Conservation (phyloP, 345 rosid genomes). For the Microthlaspi erraticum region DNA sequence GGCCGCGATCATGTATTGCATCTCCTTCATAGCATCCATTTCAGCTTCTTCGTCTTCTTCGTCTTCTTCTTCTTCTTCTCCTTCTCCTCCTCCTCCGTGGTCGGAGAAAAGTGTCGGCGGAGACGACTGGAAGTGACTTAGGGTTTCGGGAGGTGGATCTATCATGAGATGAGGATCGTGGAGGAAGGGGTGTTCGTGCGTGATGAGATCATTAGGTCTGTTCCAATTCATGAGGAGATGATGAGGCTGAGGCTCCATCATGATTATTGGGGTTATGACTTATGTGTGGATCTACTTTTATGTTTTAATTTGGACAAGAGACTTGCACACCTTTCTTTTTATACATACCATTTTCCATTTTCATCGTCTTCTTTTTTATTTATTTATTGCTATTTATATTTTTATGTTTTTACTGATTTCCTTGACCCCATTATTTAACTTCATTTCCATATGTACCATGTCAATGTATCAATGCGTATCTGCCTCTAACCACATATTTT, state of each 20-base stretch:
- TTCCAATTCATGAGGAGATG: slow-evolving; percentile 42
- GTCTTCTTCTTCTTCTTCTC: slow-evolving; percentile 36
- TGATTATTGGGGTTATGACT: slow-evolving; percentile 13
- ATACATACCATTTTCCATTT: slow-evolving; percentile 21
- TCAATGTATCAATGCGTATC: not conserved
- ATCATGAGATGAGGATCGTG: slow-evolving; percentile 44
- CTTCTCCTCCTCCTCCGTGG: slow-evolving; percentile 11
- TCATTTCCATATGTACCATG: not conserved
- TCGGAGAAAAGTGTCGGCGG: slow-evolving; percentile 30
- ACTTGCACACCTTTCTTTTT: slow-evolving; percentile 33
- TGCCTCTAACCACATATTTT: not conserved
- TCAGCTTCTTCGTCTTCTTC: slow-evolving; percentile 76
- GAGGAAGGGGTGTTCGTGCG: slow-evolving; percentile 46
- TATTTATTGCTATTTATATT: too few relatives aligned
- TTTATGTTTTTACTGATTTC: not conserved
- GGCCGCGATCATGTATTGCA: slow-evolving; percentile 86
- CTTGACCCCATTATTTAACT: not conserved
- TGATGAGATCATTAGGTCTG: slow-evolving; percentile 42
- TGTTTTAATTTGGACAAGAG: slow-evolving; percentile 4
- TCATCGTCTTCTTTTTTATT: too few relatives aligned
- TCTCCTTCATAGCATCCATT: slow-evolving; percentile 81
- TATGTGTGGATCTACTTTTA: slow-evolving; percentile 29
- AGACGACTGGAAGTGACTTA: slow-evolving; percentile 27
- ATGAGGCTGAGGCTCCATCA: slow-evolving; percentile 44
- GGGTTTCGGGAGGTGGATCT: slow-evolving; percentile 41